Base-by-base conservation (phyloP, 176 grass and related monocot genomes). In the Ensete ventricosum region DNA sequence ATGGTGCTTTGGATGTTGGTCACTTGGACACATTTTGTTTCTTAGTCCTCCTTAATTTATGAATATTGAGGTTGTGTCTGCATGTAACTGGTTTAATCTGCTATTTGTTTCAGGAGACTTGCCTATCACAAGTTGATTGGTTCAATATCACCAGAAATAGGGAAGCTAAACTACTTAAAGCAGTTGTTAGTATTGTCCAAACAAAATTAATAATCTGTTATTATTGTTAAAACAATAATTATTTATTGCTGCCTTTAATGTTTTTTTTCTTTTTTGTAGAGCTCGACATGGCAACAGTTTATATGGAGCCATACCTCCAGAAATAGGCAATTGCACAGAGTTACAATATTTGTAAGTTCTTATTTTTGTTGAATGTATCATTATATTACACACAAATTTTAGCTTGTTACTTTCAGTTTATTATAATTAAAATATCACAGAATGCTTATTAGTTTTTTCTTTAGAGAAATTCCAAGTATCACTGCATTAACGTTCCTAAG, bases 101-200 rank as follows among this genome's bases (percentile, higher is more conserved):
- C n/a, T 57, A 27, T 69, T 34, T 70, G 57, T 63, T 94, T 84
- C 82, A 99, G 96, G 84, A 82, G 73, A 79, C 88, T 99, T 75
- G 82, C 82, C 16, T 87, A 88, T 77, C 88, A 86, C 84, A 99
- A 86, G 77, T 85, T 99, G 73, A 83, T 89, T 72, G 96, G 96
- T 26, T 86, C 96, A 50, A 99, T 99, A 91, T 87, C 91, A 66
- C 86, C 91, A 79, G 96, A 99, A 88, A 87, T 99, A 77, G 91
- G 91, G 82, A 91, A 82, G 76, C 78, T 99, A 86, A 87, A 87
- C 86, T 73, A 88, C 54, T 78, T 99, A 63, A 83, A 86, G 78
- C 80, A 27, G 70, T 58, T 99, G 96, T 99, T 85, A 91, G 91
- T 87, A 60, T 73, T 55, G 21, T 67, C 24, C 21, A 65, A 1